phyloP scores from a whole-genome alignment of 148 eudicot species.

The Chenopodium formosanum region DNA sequence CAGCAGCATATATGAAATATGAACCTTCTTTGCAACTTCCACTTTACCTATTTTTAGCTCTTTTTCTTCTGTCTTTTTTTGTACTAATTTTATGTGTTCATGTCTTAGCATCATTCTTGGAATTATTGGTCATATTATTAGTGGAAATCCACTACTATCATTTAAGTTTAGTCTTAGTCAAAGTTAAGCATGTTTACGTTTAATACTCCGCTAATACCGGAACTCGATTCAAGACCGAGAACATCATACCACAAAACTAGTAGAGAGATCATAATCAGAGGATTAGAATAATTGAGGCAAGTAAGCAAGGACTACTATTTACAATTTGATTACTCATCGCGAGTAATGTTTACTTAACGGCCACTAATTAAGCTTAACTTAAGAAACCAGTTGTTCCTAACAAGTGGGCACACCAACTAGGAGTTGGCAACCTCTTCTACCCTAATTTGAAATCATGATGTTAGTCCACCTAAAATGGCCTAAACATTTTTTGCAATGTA shows the following conservation, averaged over 20 bases:
- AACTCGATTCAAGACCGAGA: not conserved
- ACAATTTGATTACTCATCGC: slow-evolving; percentile 12
- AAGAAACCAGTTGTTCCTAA: slow-evolving; percentile 11
- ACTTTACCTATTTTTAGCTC: not conserved
- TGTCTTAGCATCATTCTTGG: not conserved
- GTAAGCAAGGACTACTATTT: slow-evolving; percentile 23
- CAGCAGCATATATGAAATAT: slow-evolving; percentile 2
- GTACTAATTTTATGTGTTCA: not conserved
- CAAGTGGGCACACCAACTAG: slow-evolving; percentile 23
- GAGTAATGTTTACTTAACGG: slow-evolving; percentile 1
- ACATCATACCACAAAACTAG: not conserved
- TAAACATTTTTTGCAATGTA: slow-evolving; percentile 18
- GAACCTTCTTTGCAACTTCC: slow-evolving; percentile 19
- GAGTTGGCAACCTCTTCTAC: slow-evolving; percentile 21
- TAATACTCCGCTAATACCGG: slow-evolving; percentile 26
- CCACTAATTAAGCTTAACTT: slow-evolving; percentile 10
- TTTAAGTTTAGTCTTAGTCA: slow-evolving; percentile 16
- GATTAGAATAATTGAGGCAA: slow-evolving; percentile 13
- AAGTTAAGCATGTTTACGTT: slow-evolving; percentile 10
- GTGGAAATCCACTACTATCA: slow-evolving; percentile 21
- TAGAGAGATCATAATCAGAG: not conserved
- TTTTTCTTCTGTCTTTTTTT: not conserved
- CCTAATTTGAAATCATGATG: slow-evolving; percentile 8
- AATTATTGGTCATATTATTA: slow-evolving; percentile 9
- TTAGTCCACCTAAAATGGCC: slow-evolving; percentile 1